A percentile compares a stretch with the other conserved stretches of the same genome.
phyloP scores from a whole-genome alignment of 2,329 filamentous ascomycete species.

The Phialocephala subalpina region DNA sequence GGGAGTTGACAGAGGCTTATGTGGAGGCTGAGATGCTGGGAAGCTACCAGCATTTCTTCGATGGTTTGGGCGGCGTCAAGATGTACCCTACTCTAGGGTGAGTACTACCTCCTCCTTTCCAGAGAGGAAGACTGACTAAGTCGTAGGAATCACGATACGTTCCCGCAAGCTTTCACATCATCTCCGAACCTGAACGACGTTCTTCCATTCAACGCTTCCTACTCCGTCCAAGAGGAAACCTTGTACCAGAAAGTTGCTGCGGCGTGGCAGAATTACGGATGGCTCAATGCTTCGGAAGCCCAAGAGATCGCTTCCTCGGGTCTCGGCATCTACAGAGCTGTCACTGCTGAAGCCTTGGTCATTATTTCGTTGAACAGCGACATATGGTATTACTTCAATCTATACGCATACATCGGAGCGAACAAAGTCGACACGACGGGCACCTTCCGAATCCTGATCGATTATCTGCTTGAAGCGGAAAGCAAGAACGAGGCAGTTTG shows the following conservation, averaged over 20 bases:
- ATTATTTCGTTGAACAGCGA: slow-evolving; percentile 18
- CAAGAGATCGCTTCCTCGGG: not conserved
- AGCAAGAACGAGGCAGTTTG: slow-evolving; percentile 11
- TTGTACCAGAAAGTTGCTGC: slow-evolving; percentile 7
- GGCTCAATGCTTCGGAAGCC: slow-evolving; percentile 13
- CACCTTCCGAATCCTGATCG: slow-evolving; percentile 12
- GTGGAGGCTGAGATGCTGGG: not conserved
- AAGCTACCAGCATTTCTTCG: slow-evolving; percentile 16
- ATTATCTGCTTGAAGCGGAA: slow-evolving; percentile 16
- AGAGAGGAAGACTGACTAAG: not conserved
- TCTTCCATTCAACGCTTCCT: slow-evolving; percentile 13
- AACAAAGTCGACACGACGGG: slow-evolving; percentile 12
- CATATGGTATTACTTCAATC: slow-evolving; percentile 18
- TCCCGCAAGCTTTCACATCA: slow-evolving; percentile 11
- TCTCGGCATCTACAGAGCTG: slow-evolving; percentile 16
- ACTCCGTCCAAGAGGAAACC: not conserved
- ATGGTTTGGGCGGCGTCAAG: slow-evolving; percentile 16
- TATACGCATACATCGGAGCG: slow-evolving; percentile 15
- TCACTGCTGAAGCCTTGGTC: slow-evolving; percentile 7
- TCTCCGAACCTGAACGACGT: slow-evolving; percentile 5
- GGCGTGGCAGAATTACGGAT: slow-evolving; percentile 18
- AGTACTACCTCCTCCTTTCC: not conserved
- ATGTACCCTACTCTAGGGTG: slow-evolving; percentile 15
- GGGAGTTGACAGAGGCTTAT: slow-evolving; percentile 14
- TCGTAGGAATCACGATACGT: slow-evolving; percentile 14